Conservation (phyloP, 192 early-diverging fungal species). For the Chytriomyces hyalinus region DNA sequence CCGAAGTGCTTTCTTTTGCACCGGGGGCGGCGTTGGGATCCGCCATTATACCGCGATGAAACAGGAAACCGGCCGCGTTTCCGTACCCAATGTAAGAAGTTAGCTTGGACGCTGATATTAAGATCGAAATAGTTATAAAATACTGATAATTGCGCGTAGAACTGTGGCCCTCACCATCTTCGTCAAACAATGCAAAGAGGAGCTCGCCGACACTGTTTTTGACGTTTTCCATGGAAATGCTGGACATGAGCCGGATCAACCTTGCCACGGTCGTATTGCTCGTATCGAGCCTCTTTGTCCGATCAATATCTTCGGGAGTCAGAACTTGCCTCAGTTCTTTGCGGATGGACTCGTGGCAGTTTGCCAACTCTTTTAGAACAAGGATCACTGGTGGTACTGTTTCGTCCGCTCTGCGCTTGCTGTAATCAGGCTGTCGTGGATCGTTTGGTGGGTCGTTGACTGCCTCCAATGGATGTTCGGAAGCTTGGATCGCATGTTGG, state of each 20-base stretch:
- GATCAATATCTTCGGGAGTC: constrained; percentile 76
- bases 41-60: constrained; percentile 69
- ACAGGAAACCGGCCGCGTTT: constrained; percentile 89
- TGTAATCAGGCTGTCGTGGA: constrained; percentile 48
- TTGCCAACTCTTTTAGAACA: constrained; percentile 66
- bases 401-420: constrained; percentile 61
- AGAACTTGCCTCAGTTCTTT: constrained; percentile 46
- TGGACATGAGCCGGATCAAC: constrained; percentile 75
- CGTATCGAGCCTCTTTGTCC: constrained; percentile 70
- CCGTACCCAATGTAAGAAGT: constrained; percentile 86
- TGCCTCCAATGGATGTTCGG: constrained; percentile 16
- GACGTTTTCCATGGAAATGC: constrained; percentile 61
- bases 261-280: constrained; percentile 63
- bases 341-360: constrained; percentile 51
- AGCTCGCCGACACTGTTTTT: constrained; percentile 67
- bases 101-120: constrained; percentile 60
- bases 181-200: constrained; percentile 71
- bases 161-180: constrained; percentile 60
- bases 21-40: constrained; percentile 18
- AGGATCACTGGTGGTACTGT: constrained; percentile 70
- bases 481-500: constrained; percentile 27
- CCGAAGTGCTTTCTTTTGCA: neutral
- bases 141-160: neutral
- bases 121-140: neutral
- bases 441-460: constrained; percentile 37